Percentiles rank a stretch among this genome's conserved stretches.
Conservation (phyloP, 2,329 filamentous ascomycete genomes). For the Scorias spongiosa region DNA sequence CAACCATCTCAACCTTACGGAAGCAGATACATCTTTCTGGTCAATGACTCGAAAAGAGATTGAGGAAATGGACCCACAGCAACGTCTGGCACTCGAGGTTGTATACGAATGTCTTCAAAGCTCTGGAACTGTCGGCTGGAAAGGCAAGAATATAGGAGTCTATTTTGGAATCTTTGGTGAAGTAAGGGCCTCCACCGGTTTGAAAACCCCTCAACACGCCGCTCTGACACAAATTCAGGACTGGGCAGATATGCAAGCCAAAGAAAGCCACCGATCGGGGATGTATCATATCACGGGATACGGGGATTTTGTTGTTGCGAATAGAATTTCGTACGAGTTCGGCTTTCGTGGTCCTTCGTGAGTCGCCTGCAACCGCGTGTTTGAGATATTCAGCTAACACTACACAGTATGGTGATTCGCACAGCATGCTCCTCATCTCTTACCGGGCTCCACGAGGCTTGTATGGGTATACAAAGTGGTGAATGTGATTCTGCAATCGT, state of each 20-base stretch:
- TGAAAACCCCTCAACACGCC: no score
- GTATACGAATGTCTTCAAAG: conserved; percentile 4
- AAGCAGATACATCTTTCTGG: conserved; percentile 2
- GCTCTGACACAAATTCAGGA: neutral
- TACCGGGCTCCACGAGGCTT: conserved; percentile 17
- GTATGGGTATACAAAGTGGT: conserved; percentile 11
- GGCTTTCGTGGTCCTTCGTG: conserved; percentile 4
- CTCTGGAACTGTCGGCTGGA: conserved; percentile 1
- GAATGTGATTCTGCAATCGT: conserved; percentile 9
- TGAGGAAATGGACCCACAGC: conserved; percentile 3
- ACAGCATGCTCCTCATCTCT: conserved; percentile 31
- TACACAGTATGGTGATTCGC: conserved; percentile 13
- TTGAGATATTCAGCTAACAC: no score
- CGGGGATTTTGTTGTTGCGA: conserved; percentile 5
- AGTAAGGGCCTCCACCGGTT: no score
- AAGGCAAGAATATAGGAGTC: conserved; percentile 2
- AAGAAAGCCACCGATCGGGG: conserved; percentile 2
- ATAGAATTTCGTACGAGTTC: conserved; percentile 9
- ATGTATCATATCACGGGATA: conserved; percentile 6
- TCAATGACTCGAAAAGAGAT: neutral
- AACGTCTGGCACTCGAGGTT: conserved; percentile 4
- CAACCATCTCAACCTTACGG: conserved; percentile 1
- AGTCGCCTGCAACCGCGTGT: neutral
- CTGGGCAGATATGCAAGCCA: conserved; percentile 3
- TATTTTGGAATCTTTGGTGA: conserved; percentile 6